phyloP scores from a whole-genome alignment of 2,329 filamentous ascomycete species.

The Bisporella sp. region DNA sequence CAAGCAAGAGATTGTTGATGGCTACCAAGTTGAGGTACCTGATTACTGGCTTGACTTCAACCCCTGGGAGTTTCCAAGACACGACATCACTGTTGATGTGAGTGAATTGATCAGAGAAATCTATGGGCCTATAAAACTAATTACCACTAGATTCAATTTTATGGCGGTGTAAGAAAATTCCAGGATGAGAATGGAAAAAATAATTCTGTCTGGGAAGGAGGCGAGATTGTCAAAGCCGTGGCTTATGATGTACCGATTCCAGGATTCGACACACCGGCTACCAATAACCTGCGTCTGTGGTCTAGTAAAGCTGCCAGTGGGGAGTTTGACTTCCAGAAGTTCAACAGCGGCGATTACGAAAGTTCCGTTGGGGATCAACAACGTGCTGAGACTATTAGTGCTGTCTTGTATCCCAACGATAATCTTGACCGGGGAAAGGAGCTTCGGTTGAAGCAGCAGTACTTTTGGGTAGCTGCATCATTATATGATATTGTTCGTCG shows the following conservation, averaged over 20 bases:
- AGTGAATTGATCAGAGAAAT: conserved; percentile 30
- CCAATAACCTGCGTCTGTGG: conserved; percentile 96
- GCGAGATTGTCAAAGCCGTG: conserved; percentile 84
- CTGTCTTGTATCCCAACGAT: conserved; percentile 95
- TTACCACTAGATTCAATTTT: conserved; percentile 69
- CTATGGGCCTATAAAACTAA: conserved; percentile 6
- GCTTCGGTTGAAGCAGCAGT: conserved; percentile 95
- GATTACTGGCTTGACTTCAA: conserved; percentile 99
- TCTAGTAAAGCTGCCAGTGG: conserved; percentile 95
- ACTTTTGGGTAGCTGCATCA: conserved; percentile 98
- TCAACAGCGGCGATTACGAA: conserved; percentile 97
- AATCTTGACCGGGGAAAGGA: conserved; percentile 96
- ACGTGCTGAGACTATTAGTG: conserved; percentile 96
- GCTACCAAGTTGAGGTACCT: conserved; percentile 95
- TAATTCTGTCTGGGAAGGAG: conserved; percentile 76
- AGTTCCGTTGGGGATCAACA: conserved; percentile 95
- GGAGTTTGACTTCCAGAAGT: conserved; percentile 99
- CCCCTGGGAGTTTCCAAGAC: conserved; percentile 95
- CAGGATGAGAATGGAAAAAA: conserved; percentile 70
- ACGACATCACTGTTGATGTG: conserved; percentile 88
- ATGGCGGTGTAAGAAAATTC: conserved; percentile 73
- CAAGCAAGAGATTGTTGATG: conserved; percentile 98
- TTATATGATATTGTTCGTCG: conserved; percentile 92
- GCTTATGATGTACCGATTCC: conserved; percentile 92
- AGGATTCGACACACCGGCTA: conserved; percentile 81